Percentiles rank a stretch among this genome's conserved stretches.
phyloP scores from a whole-genome alignment of 352 stramenopile genomes.

The Phytopythium aichiense region DNA sequence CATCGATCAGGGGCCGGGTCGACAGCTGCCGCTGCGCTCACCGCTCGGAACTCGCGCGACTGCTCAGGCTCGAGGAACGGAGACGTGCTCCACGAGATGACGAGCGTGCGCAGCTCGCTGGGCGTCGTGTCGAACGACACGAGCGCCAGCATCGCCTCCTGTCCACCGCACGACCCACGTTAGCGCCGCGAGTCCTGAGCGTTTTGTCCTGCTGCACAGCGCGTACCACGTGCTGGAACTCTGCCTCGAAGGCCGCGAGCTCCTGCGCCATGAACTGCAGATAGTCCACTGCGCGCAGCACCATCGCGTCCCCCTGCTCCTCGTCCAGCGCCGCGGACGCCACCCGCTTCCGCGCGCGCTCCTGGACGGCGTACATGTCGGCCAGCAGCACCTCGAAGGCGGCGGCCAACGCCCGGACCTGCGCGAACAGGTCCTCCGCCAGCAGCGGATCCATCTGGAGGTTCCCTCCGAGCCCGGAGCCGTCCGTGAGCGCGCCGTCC shows the following conservation, averaged over 20 bases:
- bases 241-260: slow-evolving; percentile 66
- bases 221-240: slow-evolving; percentile 79
- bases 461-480: slow-evolving; percentile 22
- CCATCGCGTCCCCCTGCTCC: slow-evolving; percentile 12
- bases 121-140: slow-evolving; percentile 70
- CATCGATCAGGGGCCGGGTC: neutral
- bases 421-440: slow-evolving; percentile 58
- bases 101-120: slow-evolving; percentile 67
- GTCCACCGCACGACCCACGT: neutral
- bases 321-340: neutral
- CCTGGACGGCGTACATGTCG: slow-evolving; percentile 56
- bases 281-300: slow-evolving; percentile 55
- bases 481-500: slow-evolving; percentile 10
- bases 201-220: neutral
- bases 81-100: slow-evolving; percentile 80
- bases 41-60: slow-evolving; percentile 47
- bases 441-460: slow-evolving; percentile 62
- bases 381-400: slow-evolving; percentile 49
- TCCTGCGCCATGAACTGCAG: slow-evolving; percentile 67
- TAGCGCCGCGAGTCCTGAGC: neutral
- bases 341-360: slow-evolving; percentile 24
- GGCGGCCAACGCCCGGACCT: slow-evolving; percentile 43
- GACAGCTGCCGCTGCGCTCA: slow-evolving; percentile 11
- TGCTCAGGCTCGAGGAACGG: slow-evolving; percentile 61
- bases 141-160: slow-evolving; percentile 62